A percentile compares a stretch with the other conserved stretches of the same genome.
Evolutionary conservation across 495 filamentous ascomycete genomes (phyloP).

Genomic region (Viridothelium virens): DNA sequence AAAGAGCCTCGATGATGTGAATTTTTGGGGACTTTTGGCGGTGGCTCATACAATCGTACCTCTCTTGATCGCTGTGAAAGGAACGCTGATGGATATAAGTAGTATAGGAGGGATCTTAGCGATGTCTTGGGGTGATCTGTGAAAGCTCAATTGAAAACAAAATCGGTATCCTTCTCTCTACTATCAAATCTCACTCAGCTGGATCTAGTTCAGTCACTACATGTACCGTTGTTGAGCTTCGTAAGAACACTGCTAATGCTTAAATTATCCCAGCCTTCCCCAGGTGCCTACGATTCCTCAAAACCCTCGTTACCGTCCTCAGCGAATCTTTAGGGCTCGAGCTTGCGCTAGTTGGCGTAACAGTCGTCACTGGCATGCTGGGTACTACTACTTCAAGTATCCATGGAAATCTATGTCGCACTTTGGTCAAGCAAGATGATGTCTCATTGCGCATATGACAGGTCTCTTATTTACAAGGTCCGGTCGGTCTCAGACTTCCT

Average conservation of each 20-base stretch:
- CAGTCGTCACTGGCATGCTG: conserved; percentile 19
- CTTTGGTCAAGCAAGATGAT: too few species aligned
- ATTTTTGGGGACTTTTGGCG: conserved; percentile 46
- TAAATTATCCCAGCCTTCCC: not conserved
- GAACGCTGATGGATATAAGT: conserved; percentile 44
- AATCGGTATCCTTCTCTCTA: not conserved
- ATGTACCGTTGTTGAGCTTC: too few species aligned
- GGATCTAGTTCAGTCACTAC: not conserved
- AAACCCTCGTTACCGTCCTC: conserved; percentile 33
- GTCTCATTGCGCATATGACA: too few species aligned
- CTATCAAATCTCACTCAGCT: not conserved
- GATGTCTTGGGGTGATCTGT: not conserved
- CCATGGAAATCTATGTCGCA: too few species aligned
- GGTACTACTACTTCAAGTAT: not conserved
- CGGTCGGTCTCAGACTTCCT: too few species aligned
- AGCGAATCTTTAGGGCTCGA: conserved; percentile 39
- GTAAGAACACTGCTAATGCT: not conserved
- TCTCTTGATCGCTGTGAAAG: conserved; percentile 42
- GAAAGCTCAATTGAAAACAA: not conserved
- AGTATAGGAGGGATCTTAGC: not conserved
- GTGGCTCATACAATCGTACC: conserved; percentile 50
- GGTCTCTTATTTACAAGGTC: too few species aligned
- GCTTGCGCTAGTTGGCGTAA: conserved; percentile 37
- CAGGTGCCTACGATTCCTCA: conserved; percentile 36
- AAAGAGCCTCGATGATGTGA: conserved; percentile 44